phyloP scores from a whole-genome alignment of 2,329 filamentous ascomycete species.

The Penicillium olsonii region DNA sequence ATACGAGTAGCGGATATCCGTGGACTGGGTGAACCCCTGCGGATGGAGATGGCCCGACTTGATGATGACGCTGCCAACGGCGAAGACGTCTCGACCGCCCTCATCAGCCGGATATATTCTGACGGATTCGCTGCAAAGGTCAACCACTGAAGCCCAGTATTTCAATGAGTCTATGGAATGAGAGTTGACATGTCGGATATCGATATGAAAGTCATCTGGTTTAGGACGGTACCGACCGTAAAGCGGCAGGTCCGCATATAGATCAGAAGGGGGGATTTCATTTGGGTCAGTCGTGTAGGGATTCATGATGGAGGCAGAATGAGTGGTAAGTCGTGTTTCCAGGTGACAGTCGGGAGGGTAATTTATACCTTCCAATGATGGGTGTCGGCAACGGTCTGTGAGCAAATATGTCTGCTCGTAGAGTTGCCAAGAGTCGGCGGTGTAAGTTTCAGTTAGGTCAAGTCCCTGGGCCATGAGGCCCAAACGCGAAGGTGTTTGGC shows the following conservation, averaged over 20 bases:
- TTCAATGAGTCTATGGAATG: slow-evolving; percentile 55
- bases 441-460: no score
- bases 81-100: slow-evolving; percentile 46
- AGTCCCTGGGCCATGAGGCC: no score
- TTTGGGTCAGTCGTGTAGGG: slow-evolving; percentile 26
- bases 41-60: slow-evolving; percentile 44
- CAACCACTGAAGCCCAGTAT: slow-evolving; percentile 59
- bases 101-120: slow-evolving; percentile 35
- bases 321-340: no score
- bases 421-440: no score
- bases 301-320: no score
- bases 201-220: slow-evolving; percentile 32
- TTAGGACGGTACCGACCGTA: slow-evolving; percentile 35
- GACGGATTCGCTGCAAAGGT: slow-evolving; percentile 17
- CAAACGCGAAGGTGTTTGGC: no score
- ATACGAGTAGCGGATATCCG: slow-evolving; percentile 40
- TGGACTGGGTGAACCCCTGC: neutral
- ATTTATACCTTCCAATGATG: no score
- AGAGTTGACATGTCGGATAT: slow-evolving; percentile 55
- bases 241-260: slow-evolving; percentile 31
- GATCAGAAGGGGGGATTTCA: slow-evolving; percentile 33
- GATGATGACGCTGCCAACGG: slow-evolving; percentile 43
- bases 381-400: no score
- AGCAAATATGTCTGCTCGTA: no score
- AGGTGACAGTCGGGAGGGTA: no score